Evolutionary conservation across 352 stramenopile genomes (phyloP).

Genomic region (Thraustochytrium sp.): DNA sequence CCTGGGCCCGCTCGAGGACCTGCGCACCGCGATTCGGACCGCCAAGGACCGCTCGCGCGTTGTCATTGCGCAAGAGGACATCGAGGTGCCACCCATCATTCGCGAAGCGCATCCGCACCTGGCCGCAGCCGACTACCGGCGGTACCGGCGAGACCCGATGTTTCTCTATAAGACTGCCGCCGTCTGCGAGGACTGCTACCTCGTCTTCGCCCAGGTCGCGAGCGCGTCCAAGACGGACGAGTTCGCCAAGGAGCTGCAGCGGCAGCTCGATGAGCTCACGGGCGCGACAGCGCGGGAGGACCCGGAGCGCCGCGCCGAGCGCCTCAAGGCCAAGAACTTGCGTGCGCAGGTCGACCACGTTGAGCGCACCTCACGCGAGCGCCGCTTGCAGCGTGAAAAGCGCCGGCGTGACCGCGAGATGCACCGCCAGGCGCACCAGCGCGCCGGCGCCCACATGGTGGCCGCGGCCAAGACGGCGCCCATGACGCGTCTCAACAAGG

Average conservation of each 20-base stretch:
- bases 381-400: neutral
- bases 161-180: conserved; percentile 85
- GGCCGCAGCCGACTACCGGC: conserved; percentile 67
- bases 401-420: neutral
- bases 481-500: neutral
- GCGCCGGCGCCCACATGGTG: too few species aligned
- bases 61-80: conserved; percentile 56
- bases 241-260: neutral
- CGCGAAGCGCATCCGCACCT: conserved; percentile 78
- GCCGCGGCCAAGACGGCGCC: neutral
- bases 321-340: neutral
- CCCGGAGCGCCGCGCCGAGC: neutral
- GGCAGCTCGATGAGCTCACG: neutral
- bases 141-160: conserved; percentile 80
- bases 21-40: conserved; percentile 48
- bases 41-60: conserved; percentile 30
- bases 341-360: neutral
- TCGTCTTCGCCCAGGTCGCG: conserved; percentile 79
- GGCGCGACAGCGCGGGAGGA: neutral
- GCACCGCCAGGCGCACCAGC: neutral
- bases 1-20: conserved; percentile 73
- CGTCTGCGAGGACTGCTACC: conserved; percentile 84
- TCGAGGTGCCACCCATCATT: conserved; percentile 83
- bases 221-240: neutral
- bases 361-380: neutral